Evolutionary conservation across 768 basidiomycete species (phyloP).

Genomic region (Pleurotus giganteus): DNA sequence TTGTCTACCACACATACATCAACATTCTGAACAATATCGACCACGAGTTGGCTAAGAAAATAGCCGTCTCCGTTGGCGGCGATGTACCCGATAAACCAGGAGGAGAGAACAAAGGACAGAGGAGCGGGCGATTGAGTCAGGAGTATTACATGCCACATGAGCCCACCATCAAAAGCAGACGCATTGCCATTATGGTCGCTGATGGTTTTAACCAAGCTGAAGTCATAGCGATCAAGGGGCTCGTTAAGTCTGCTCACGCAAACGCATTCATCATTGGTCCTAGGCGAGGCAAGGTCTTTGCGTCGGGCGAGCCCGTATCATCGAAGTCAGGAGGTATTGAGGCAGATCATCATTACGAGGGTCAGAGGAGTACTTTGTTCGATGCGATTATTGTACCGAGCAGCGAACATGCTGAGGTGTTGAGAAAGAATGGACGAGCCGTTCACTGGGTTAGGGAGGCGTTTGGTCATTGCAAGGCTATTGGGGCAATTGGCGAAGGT

Average conservation of each 20-base stretch:
- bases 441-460: conserved; percentile 86
- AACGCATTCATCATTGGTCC: conserved; percentile 66
- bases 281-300: conserved; percentile 53
- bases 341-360: conserved; percentile 73
- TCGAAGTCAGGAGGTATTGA: conserved; percentile 31
- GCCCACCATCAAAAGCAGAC: conserved; percentile 61
- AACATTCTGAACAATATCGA: conserved; percentile 71
- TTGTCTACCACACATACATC: conserved; percentile 68
- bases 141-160: conserved; percentile 48
- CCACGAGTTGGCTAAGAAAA: conserved; percentile 63
- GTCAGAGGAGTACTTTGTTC: conserved; percentile 79
- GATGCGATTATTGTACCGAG: conserved; percentile 81
- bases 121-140: conserved; percentile 58
- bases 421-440: conserved; percentile 62
- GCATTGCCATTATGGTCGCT: conserved; percentile 73
- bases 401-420: conserved; percentile 58
- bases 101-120: conserved; percentile 57
- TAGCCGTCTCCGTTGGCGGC: conserved; percentile 66
- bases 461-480: conserved; percentile 83
- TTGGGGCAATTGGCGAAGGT: conserved; percentile 76
- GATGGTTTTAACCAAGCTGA: conserved; percentile 71
- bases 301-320: conserved; percentile 26
- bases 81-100: conserved; percentile 50
- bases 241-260: conserved; percentile 50
- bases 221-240: conserved; percentile 55